Base-by-base conservation (phyloP, 2,329 filamentous ascomycete genomes). In the Aspergillus costaricaensis region DNA sequence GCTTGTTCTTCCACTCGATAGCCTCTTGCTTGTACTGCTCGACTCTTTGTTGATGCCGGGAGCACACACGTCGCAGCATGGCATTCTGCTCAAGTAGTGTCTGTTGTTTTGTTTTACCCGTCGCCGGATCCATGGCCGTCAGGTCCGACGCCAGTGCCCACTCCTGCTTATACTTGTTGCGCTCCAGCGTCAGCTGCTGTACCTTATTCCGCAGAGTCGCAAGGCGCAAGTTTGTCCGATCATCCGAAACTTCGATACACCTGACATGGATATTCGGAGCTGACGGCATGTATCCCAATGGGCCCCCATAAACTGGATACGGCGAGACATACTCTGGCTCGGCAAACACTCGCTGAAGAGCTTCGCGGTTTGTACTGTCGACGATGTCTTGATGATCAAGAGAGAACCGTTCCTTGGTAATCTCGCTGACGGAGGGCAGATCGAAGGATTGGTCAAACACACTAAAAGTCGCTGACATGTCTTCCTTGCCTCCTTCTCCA, bases 251-350 rank as follows among this genome's bases (percentile, higher is more conserved):
- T 54, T 70, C 65, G 21, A 73, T 64, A 10, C 59, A 71, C 57
- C 65, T 69, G 36, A 70, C 65, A 52, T 76, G 72, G 23, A 73
- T 50, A 3, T 36, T 59, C 4, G 73, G 73, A 9, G 71, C 60
- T 5, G 74, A 76, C 30, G 70, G 70, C 48, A 72, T 61, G 53
- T 74, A 74, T 2, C 68, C 70, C 23, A 74, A 53, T 9, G 62
- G 61, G 2, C 70, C 69, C 14, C 65, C 64, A 27, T 66, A 64
- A 17, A 49, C 55, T 15, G 71, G 71, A 59, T 76, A 76, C 7
- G 74, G 74, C 1, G 74, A 76, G 5, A 69, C 55, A 52, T 74
- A 73, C 27, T 70, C 58, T 2, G 63, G 62, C 38, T 63, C 54
- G 27, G 65, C 55, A 12, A 57, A 41, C 10, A 70, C 59, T 12